phyloP scores from a whole-genome alignment of 306 rosid species.

The Vigna unguiculata region DNA sequence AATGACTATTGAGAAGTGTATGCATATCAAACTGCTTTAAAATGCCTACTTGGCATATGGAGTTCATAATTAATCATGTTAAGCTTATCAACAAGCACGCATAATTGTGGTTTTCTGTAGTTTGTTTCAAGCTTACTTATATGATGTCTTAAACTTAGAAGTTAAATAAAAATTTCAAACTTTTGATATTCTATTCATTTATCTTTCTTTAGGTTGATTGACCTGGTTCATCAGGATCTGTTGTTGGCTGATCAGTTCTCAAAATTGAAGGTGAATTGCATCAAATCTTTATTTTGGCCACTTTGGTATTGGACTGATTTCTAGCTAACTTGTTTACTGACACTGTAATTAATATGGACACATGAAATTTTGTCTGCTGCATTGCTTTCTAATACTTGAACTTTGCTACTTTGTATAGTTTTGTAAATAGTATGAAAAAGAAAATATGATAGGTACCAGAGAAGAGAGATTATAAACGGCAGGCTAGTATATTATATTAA shows the following conservation, averaged over 20 bases:
- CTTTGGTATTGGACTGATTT: slow-evolving; percentile 19
- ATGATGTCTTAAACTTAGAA: slow-evolving; percentile 29
- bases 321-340: slow-evolving; percentile 8
- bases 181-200: slow-evolving; percentile 39
- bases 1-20: slow-evolving; percentile 17
- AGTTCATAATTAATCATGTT: slow-evolving; percentile 32
- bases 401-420: slow-evolving; percentile 7
- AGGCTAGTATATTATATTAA: neutral
- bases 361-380: slow-evolving; percentile 16
- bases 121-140: slow-evolving; percentile 33
- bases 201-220: slow-evolving; percentile 74
- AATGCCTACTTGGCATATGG: slow-evolving; percentile 15
- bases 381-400: slow-evolving; percentile 33
- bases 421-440: slow-evolving; percentile 1
- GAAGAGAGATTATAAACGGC: neutral
- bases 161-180: slow-evolving; percentile 25
- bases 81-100: slow-evolving; percentile 3
- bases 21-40: slow-evolving; percentile 14
- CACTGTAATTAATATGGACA: slow-evolving; percentile 19
- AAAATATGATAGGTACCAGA: neutral
- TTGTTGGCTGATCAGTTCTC: slow-evolving; percentile 87
- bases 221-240: slow-evolving; percentile 87
- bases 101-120: slow-evolving; percentile 28
- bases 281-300: slow-evolving; percentile 37
- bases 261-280: slow-evolving; percentile 73